Percentiles rank a stretch among this genome's conserved stretches.
Evolutionary conservation across 2,329 filamentous ascomycete genomes (phyloP).

Genomic region (Ophiocordyceps unilateralis): DNA sequence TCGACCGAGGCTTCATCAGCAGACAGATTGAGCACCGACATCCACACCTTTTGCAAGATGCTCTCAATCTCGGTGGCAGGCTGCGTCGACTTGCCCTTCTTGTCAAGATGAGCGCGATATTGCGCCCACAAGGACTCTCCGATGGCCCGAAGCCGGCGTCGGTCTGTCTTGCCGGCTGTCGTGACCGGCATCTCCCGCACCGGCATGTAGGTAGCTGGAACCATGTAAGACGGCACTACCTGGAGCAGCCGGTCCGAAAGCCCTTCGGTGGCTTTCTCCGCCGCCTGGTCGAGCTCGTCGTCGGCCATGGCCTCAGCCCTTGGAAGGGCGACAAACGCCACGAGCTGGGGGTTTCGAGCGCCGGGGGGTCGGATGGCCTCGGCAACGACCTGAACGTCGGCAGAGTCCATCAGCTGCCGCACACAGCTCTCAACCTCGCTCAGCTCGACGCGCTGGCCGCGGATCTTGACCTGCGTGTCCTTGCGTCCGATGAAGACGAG

Average conservation of each 20-base stretch:
- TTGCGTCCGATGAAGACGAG: constrained; percentile 1
- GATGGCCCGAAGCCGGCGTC: constrained; percentile 2
- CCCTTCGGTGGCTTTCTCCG: neutral
- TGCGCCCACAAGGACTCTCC: constrained; percentile 1
- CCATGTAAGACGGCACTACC: constrained; percentile 5
- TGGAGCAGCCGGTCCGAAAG: constrained; percentile 1
- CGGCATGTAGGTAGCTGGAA: constrained; percentile 4
- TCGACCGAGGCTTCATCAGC: constrained; percentile 11
- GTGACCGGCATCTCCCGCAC: constrained; percentile 3
- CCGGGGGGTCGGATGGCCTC: constrained; percentile 2
- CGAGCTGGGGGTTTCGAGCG: constrained; percentile 1
- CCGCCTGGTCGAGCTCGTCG: neutral
- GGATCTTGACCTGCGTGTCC: constrained; percentile 5
- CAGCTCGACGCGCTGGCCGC: constrained; percentile 7
- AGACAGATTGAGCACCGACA: constrained; percentile 19
- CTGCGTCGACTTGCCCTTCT: neutral
- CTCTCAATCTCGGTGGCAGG: neutral
- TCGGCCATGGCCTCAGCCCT: neutral
- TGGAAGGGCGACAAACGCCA: constrained; percentile 3
- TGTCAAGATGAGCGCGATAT: neutral
- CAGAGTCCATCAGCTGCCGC: neutral
- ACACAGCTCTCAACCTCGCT: constrained; percentile 7
- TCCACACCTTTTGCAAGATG: constrained; percentile 14
- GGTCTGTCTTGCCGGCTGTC: constrained; percentile 4
- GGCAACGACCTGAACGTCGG: constrained; percentile 1